phyloP scores from a whole-genome alignment of 1,284 basidiomycete genomes.

The Cryptococcus neoformans region DNA sequence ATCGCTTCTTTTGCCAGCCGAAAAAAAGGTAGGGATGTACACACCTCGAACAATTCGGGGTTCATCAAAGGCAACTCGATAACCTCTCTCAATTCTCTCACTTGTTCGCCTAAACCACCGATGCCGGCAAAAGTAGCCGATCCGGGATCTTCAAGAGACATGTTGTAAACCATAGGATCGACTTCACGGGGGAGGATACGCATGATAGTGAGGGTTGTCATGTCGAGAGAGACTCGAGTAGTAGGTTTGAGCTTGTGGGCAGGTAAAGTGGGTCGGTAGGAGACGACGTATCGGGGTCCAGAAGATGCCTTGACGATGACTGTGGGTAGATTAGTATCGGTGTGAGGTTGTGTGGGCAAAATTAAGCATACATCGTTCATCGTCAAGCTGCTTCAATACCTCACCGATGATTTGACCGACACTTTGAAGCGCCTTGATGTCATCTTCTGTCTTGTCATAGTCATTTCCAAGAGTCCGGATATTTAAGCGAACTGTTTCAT shows the following conservation, averaged over 20 bases:
- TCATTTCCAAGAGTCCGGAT: constrained; percentile 84
- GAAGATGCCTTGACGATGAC: constrained; percentile 99
- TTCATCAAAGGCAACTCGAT: constrained; percentile 95
- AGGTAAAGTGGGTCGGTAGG: constrained; percentile 90
- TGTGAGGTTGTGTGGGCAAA: background rate
- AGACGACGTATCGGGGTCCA: constrained; percentile 98
- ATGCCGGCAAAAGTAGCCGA: constrained; percentile 95
- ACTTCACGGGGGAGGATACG: constrained; percentile 96
- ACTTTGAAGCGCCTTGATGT: constrained; percentile 98
- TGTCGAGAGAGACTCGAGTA: constrained; percentile 95
- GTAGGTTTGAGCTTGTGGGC: constrained; percentile 89
- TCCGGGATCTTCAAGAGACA: constrained; percentile 98
- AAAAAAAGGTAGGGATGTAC: constrained; percentile 4
- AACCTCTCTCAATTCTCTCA: constrained; percentile 93
- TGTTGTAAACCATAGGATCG: constrained; percentile 98
- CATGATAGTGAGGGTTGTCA: constrained; percentile 99
- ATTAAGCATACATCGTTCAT: constrained; percentile 78
- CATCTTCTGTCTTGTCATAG: constrained; percentile 95
- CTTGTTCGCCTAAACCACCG: constrained; percentile 93
- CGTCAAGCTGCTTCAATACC: constrained; percentile 97
- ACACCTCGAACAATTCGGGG: constrained; percentile 78
- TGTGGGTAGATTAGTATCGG: constrained; percentile 39
- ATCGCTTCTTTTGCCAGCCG: background rate
- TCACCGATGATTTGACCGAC: constrained; percentile 99
- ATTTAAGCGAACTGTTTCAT: constrained; percentile 39